These are phyloP conservation scores for Phytomonas francai DNA, from an alignment of 208 protist genomes.

Conservation along the genomic window DNA sequence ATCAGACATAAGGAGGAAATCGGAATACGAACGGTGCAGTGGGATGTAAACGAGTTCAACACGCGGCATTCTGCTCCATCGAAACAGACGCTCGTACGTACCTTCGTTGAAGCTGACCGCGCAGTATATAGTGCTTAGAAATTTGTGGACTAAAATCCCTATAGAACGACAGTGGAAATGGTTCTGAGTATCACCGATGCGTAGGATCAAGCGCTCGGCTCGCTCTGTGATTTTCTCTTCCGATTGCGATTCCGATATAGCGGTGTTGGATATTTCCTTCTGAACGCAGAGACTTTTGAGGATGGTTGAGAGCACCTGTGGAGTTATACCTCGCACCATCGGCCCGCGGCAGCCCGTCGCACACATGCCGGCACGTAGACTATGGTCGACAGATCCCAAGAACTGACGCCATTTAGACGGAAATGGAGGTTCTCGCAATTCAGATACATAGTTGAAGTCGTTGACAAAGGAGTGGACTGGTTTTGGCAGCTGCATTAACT, in stretches of 20 bases:
- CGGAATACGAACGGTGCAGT: constrained; percentile 77
- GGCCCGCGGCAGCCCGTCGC: constrained; percentile 26
- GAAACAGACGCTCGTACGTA: constrained; percentile 48
- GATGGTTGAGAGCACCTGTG: constrained; percentile 32
- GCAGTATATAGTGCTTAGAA: constrained; percentile 61
- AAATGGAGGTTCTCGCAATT: constrained; percentile 23
- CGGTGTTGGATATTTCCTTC: constrained; percentile 27
- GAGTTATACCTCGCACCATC: constrained; percentile 48
- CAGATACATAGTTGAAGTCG: constrained; percentile 40
- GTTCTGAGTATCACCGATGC: constrained; percentile 72
- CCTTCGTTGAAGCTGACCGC: constrained; percentile 52
- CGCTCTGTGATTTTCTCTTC: constrained; percentile 33
- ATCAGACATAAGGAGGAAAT: constrained; percentile 88
- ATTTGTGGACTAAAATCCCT: constrained; percentile 41
- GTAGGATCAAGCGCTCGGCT: constrained; percentile 49
- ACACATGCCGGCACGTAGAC: constrained; percentile 31
- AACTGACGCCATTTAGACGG: constrained; percentile 22
- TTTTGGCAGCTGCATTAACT: constrained; percentile 18
- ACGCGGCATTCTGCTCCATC: constrained; percentile 34
- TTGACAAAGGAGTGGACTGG: constrained; percentile 47
- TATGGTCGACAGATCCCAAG: constrained; percentile 27
- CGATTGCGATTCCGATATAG: constrained; percentile 28
- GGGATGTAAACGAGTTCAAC: constrained; percentile 67
- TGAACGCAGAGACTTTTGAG: constrained; percentile 50
- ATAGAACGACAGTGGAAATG: constrained; percentile 39